Percentiles rank a stretch among this genome's conserved stretches.
Conservation (phyloP, 73 alveolate species). For the Urostyla sp. region DNA sequence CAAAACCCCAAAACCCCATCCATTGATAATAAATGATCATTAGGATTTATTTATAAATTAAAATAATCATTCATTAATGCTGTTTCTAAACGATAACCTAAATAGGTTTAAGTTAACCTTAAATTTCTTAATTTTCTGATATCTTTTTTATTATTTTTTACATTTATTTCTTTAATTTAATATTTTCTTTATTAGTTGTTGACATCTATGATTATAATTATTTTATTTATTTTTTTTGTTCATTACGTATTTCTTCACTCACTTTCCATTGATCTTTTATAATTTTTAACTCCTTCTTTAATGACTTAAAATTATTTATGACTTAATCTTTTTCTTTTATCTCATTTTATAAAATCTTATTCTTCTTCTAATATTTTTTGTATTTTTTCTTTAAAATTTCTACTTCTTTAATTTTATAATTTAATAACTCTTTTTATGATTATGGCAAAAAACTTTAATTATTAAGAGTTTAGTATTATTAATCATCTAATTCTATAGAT, state of each 20-base stretch:
- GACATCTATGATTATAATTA: not conserved
- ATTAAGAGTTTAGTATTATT: too few species aligned
- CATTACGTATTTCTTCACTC: constrained; percentile 5
- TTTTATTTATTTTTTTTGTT: not conserved
- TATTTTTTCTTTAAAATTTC: not conserved
- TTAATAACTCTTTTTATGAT: not conserved
- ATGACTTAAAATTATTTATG: not conserved
- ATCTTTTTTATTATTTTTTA: not conserved
- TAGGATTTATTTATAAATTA: too few species aligned
- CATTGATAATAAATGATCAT: too few species aligned
- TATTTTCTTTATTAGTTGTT: not conserved
- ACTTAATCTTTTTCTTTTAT: not conserved
- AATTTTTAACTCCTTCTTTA: constrained; percentile 2
- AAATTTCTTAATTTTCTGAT: too few species aligned
- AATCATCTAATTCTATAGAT: too few species aligned
- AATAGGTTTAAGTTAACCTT: too few species aligned
- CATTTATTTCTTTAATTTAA: not conserved
- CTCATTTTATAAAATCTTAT: not conserved
- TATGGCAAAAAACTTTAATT: too few species aligned
- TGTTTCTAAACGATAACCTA: too few species aligned
- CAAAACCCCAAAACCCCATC: too few species aligned
- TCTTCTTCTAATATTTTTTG: not conserved
- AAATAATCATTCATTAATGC: too few species aligned
- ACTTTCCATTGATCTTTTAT: not conserved
- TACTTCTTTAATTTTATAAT: not conserved